Base-by-base conservation (phyloP, 1,284 basidiomycete species). In the Heliocybe sulcata region DNA sequence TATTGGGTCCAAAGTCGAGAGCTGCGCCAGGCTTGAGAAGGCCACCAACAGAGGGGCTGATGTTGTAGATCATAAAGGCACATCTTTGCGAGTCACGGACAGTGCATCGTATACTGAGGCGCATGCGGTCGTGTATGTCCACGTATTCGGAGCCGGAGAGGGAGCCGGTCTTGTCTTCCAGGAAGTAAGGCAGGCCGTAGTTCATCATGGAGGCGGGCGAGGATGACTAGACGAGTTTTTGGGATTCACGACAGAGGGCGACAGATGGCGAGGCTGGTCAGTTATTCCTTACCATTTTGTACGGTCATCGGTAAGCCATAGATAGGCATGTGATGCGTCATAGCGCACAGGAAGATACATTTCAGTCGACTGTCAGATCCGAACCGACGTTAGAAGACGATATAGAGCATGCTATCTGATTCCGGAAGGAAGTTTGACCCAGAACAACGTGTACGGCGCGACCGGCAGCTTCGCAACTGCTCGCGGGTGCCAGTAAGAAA, bases 91-190 rank as follows among this genome's bases (percentile, higher is more conserved):
- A 26, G 54, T 73, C 72, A 55, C 67, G 66, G 0, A 72, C 69
- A n/a, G 76, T 79, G 56, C 77, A 74, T 35, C 76, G 73, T 55
- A 83, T 68, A 54, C 64, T 65, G 58, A 84, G 69, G 42, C 70
- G 71, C 64, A 84, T 73, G 31, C 84, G 81, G 53, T 80, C 80
- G 65, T 86, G 72, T 60, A 85, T 71, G 66, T 87, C 85, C 53
- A 75, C 63, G 63, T 81, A 87, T 29, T 82, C 77, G 3, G 81
- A 77, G 35, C 75, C 79, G 9, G 70, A 69, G 50, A 83, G 65
- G 42, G 64, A 67, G 8, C 82, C 82, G 6, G 76, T 77, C 56
- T 72, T 77, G 69, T 86, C 84, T 63, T 84, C 81, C 57, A 87
- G 79, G 62, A 85, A 77, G 64, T 70, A 79, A 35, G 82, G 78